phyloP scores from a whole-genome alignment of 169 alveolate genomes.

The Plasmodium yoelii region DNA sequence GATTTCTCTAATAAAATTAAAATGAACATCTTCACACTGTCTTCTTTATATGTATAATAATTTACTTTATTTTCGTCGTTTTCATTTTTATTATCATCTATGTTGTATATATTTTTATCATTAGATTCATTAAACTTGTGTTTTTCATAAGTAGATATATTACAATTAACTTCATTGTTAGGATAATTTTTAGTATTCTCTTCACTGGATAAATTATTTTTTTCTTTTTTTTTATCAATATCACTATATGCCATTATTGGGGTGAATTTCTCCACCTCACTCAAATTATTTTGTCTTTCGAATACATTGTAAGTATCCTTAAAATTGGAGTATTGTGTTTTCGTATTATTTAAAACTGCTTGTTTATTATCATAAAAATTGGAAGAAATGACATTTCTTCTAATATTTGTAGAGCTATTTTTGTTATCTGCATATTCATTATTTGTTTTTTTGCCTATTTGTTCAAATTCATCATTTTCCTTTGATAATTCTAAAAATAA shows the following conservation, averaged over 20 bases:
- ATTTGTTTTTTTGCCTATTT: not conserved
- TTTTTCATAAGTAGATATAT: not conserved
- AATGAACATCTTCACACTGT: conserved; percentile 25
- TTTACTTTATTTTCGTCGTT: not conserved
- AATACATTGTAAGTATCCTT: no score
- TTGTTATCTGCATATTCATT: not conserved
- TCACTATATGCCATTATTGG: not conserved
- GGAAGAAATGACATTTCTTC: not conserved
- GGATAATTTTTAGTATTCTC: not conserved
- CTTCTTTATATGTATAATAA: conserved; percentile 17
- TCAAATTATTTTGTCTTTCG: no score
- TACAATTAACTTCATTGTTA: not conserved
- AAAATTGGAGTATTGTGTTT: not conserved
- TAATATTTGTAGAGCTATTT: not conserved
- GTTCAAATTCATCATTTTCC: not conserved
- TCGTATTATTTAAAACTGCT: not conserved
- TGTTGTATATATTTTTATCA: not conserved
- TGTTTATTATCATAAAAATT: not conserved
- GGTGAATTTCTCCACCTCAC: no score
- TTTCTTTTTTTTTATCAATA: not conserved
- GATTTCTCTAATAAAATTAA: conserved; percentile 50
- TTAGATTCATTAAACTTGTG: not conserved
- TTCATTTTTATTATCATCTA: conserved; percentile 6
- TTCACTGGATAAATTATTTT: no score
- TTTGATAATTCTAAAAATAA: conserved; percentile 34